phyloP scores from a whole-genome alignment of 768 basidiomycete species.

The Boletus insuetus region DNA sequence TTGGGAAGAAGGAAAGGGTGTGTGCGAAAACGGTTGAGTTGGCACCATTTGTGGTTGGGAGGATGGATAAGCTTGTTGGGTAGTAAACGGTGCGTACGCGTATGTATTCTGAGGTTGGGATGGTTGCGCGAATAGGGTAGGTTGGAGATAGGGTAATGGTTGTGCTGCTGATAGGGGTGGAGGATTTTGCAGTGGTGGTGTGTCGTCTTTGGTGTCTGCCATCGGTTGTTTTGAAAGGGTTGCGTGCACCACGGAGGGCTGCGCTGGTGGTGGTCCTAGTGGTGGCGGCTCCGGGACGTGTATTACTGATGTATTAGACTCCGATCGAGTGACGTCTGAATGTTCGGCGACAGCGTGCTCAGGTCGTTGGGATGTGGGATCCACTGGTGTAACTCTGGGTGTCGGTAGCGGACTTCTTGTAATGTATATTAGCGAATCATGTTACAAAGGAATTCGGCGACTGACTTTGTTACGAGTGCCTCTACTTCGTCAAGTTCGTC shows the following conservation, averaged over 20 bases:
- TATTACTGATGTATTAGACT: neutral
- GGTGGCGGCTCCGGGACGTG: neutral
- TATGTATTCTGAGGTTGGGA: constrained; percentile 21
- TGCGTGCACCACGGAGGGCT: neutral
- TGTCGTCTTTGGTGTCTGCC: neutral
- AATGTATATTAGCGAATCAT: constrained; percentile 16
- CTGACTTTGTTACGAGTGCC: constrained; percentile 44
- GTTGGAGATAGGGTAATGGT: constrained; percentile 9
- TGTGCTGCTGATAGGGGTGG: constrained; percentile 8
- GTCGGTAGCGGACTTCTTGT: constrained; percentile 62
- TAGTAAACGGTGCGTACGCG: constrained; percentile 9
- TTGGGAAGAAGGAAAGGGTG: constrained; percentile 17
- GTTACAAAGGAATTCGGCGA: constrained; percentile 13
- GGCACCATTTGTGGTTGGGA: constrained; percentile 20
- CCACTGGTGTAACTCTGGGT: constrained; percentile 55
- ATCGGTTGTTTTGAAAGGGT: constrained; percentile 3
- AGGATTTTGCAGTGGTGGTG: neutral
- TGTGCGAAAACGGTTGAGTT: constrained; percentile 15
- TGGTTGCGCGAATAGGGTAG: constrained; percentile 11
- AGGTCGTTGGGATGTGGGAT: constrained; percentile 19
- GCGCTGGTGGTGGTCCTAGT: neutral
- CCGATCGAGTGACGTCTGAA: neutral
- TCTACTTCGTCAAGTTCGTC: constrained; percentile 40
- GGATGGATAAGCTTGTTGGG: constrained; percentile 17
- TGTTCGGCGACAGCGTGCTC: constrained; percentile 2